Conservation (phyloP, 2,329 filamentous ascomycete genomes). For the Claviceps arundinis region DNA sequence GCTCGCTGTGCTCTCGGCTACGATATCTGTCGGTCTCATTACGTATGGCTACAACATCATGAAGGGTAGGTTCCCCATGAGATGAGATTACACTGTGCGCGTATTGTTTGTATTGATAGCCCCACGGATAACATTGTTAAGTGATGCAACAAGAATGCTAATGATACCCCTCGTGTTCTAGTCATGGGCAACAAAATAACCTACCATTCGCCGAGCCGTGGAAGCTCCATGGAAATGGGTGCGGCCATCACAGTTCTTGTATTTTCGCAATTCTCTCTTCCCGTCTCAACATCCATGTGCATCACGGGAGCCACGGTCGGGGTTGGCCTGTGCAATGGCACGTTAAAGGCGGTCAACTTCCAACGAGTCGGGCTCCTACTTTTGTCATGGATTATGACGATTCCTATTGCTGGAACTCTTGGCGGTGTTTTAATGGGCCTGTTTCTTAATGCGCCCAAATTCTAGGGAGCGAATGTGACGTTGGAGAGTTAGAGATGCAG, state of each 20-base stretch:
- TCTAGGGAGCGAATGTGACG: slow-evolving; percentile 2
- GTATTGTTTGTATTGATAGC: neutral
- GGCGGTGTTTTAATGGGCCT: slow-evolving; percentile 28
- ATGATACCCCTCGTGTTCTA: slow-evolving; percentile 13
- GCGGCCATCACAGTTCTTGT: slow-evolving; percentile 64
- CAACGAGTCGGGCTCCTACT: slow-evolving; percentile 56
- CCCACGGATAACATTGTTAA: too few relatives aligned
- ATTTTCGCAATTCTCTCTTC: slow-evolving; percentile 62
- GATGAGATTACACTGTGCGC: too few relatives aligned
- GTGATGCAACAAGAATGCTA: too few relatives aligned
- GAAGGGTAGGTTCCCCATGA: slow-evolving; percentile 42
- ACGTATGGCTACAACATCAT: slow-evolving; percentile 79
- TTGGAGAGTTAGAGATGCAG: too few relatives aligned
- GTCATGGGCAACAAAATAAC: slow-evolving; percentile 76
- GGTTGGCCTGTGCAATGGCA: slow-evolving; percentile 65
- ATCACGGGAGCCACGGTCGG: slow-evolving; percentile 70
- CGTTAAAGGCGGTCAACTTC: slow-evolving; percentile 60
- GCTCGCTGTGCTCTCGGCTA: slow-evolving; percentile 53
- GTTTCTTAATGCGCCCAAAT: slow-evolving; percentile 26
- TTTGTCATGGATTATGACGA: slow-evolving; percentile 43
- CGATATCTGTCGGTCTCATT: slow-evolving; percentile 36
- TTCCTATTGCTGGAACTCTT: slow-evolving; percentile 28
- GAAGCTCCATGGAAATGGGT: slow-evolving; percentile 67
- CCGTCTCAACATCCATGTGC: slow-evolving; percentile 67
- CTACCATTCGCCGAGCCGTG: slow-evolving; percentile 45